Conservation (phyloP, 495 filamentous ascomycete species). For the Talaromyces borbonicus region DNA sequence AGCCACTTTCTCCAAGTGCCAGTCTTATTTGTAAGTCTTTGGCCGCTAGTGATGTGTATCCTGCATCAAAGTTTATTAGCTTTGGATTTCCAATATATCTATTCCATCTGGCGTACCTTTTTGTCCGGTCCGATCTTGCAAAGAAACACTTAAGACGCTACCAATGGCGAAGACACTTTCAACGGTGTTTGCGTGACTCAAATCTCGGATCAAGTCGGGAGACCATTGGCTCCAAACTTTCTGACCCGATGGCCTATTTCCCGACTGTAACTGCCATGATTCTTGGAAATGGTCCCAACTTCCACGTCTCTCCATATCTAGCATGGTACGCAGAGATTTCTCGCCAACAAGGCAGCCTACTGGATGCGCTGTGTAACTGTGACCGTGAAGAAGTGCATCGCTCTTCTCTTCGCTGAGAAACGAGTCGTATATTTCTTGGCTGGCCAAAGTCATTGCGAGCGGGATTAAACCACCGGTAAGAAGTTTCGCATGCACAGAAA, state of each 20-base stretch:
- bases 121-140: conserved; percentile 36
- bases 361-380: conserved; percentile 73
- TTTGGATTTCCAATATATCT: neutral
- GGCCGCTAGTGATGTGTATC: conserved; percentile 60
- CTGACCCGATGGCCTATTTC: conserved; percentile 5
- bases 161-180: conserved; percentile 61
- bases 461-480: conserved; percentile 71
- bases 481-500: conserved; percentile 69
- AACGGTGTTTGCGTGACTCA: conserved; percentile 45
- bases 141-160: conserved; percentile 55
- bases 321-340: conserved; percentile 45
- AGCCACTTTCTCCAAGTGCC: conserved; percentile 22
- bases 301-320: conserved; percentile 40
- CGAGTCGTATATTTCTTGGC: conserved; percentile 58
- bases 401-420: conserved; percentile 58
- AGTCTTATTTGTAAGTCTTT: conserved; percentile 47
- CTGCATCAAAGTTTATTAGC: conserved; percentile 17
- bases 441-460: conserved; percentile 59
- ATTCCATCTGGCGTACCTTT: conserved; percentile 27
- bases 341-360: conserved; percentile 65
- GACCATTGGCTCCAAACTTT: conserved; percentile 63
- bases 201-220: conserved; percentile 37
- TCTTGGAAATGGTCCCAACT: conserved; percentile 39
- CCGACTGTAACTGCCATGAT: conserved; percentile 24
- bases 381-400: conserved; percentile 66